Base-by-base conservation (phyloP, 495 filamentous ascomycete species). In the Trichodelitschia bisporula region DNA sequence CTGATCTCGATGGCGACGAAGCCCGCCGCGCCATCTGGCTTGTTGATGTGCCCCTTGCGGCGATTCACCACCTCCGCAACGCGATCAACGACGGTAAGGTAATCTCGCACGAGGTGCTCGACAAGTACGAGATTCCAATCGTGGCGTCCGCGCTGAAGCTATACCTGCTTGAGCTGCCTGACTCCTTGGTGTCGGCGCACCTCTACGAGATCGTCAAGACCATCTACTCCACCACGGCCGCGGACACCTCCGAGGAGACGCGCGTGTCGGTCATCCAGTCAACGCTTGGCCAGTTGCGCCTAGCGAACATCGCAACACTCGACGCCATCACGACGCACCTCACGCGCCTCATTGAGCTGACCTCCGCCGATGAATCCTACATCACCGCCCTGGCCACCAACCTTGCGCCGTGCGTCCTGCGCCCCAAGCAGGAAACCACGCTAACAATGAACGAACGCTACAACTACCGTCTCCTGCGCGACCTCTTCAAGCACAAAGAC, bases 151-250 rank as follows among this genome's bases (percentile, higher is more conserved):
- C 79, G 40, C 56, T 99, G 42, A 99, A 92, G 53, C 62, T 95
- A 26, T 99, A 99, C 47, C 65, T 99, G 18, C 68, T 93, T 38
- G 86, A 99, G 54, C 66, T 99, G 35, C 84, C 82, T 43, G 86
- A 99, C 50, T 93, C 86, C 14, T 66, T 99, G 34, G 89, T 99
- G 37, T 95, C 89, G 29, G 92, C 80, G 15, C 83, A 92, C 46
- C 80, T 93, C 36, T 99, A 99, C 50, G 86, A 99, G 59, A 93
- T 99, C 46, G 73, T 99, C 41, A 79, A 92, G 49, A 93, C 78
- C 1, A 90, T 95, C 34, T 99, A 99, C 52, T 73, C 69, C 30
- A 79, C 77, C 18, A 68, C 80, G 18, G 69, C 82, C 35, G 62
- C 73, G 18, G 75, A 82, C 33, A 48, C 54, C 6, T 61, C 59